These are phyloP conservation scores for Orbilia brochopaga DNA, from an alignment of 2,329 filamentous ascomycete species.

Conservation along the genomic window DNA sequence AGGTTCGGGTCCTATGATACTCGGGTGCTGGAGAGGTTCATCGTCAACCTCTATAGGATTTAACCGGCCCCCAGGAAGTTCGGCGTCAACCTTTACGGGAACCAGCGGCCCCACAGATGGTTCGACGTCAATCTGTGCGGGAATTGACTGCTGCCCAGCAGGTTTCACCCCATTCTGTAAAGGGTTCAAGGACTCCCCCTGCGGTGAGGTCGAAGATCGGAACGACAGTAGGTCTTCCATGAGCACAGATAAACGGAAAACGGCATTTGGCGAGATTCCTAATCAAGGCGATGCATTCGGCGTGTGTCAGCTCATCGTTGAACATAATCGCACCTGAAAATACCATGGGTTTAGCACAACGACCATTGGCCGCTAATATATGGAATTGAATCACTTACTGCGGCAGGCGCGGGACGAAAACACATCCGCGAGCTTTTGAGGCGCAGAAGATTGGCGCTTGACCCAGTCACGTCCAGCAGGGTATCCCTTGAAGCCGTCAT, in stretches of 20 bases:
- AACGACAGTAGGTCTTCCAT: conserved; percentile 73
- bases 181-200: conserved; percentile 2
- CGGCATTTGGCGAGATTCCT: conserved; percentile 66
- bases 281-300: conserved; percentile 68
- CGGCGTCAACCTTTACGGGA: no score
- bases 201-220: conserved; percentile 65
- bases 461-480: conserved; percentile 33
- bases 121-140: no score
- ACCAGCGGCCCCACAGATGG: no score
- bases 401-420: conserved; percentile 56
- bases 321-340: conserved; percentile 80
- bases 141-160: no score
- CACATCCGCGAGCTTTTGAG: conserved; percentile 7
- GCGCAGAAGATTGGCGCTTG: conserved; percentile 14
- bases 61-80: no score
- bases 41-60: no score
- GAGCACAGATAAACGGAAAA: conserved; percentile 84
- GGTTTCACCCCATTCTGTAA: conserved; percentile 5
- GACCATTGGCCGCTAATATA: conserved; percentile 61
- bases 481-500: conserved; percentile 56
- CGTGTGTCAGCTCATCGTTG: conserved; percentile 69
- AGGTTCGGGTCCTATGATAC: no score
- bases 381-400: conserved; percentile 66
- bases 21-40: no score
- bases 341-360: conserved; percentile 78